phyloP scores from a whole-genome alignment of 441 rosid genomes.

The Hypseocharis bilobata region DNA sequence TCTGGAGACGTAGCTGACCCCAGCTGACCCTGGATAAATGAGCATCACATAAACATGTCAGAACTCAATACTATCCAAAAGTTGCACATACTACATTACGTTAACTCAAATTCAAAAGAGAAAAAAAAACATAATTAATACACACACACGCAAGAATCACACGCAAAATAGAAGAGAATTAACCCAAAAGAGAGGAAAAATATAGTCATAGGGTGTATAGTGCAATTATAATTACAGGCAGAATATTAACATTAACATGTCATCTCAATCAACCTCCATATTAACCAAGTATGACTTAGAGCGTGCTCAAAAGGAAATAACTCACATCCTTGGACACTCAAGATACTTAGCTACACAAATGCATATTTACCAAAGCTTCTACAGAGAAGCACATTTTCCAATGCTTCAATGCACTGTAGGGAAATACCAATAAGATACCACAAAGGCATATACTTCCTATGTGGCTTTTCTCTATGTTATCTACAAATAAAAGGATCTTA shows the following conservation, averaged over 20 bases:
- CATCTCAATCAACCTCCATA: not conserved
- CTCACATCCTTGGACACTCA: no score
- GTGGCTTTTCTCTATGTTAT: not conserved
- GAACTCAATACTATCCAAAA: slow-evolving; percentile 18
- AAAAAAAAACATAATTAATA: not conserved
- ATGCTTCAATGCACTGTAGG: not conserved
- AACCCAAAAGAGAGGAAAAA: not conserved
- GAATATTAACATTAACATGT: not conserved
- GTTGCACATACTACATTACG: slow-evolving; percentile 3
- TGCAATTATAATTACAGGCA: not conserved
- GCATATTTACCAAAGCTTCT: not conserved
- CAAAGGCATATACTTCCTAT: not conserved
- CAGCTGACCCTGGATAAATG: slow-evolving; percentile 61
- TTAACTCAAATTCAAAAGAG: slow-evolving; percentile 1
- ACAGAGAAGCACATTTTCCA: not conserved
- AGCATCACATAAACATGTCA: slow-evolving; percentile 21
- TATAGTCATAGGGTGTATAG: not conserved
- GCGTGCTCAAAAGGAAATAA: not conserved
- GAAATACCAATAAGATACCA: not conserved
- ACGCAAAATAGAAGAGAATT: not conserved
- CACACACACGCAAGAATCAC: not conserved
- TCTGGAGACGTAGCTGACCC: slow-evolving; percentile 82
- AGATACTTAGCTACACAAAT: not conserved
- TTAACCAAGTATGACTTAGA: not conserved
- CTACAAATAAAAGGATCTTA: not conserved